Conservation (phyloP, 495 filamentous ascomycete genomes). For the Penicillium taxi region DNA sequence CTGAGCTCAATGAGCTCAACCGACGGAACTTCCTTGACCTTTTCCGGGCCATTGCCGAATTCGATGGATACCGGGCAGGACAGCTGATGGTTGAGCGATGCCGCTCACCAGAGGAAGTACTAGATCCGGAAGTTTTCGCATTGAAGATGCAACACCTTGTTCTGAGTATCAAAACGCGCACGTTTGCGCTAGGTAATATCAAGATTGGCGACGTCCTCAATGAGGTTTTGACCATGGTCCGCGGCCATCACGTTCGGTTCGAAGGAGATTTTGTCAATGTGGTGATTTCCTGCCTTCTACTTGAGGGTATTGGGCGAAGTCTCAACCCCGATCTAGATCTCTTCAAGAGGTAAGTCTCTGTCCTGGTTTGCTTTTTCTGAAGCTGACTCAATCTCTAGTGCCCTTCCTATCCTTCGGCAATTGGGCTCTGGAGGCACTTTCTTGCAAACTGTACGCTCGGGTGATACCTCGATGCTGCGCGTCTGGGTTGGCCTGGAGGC, state of each 20-base stretch:
- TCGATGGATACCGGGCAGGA: constrained; percentile 92
- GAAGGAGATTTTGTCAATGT: constrained; percentile 99
- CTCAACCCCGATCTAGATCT: constrained; percentile 84
- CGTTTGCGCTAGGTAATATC: constrained; percentile 88
- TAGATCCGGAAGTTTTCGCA: constrained; percentile 83
- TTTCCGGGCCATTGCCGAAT: constrained; percentile 92
- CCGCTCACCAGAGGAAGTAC: constrained; percentile 78
- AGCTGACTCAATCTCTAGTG: constrained; percentile 40
- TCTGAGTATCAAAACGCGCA: constrained; percentile 76
- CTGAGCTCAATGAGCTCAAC: constrained; percentile 80
- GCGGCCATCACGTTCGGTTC: constrained; percentile 84
- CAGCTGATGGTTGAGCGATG: constrained; percentile 94
- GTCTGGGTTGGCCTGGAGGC: constrained; percentile 92
- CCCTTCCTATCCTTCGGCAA: constrained; percentile 83
- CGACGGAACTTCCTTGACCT: constrained; percentile 90
- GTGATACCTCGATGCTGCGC: constrained; percentile 86
- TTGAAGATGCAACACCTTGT: constrained; percentile 96
- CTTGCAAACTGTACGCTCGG: constrained; percentile 45
- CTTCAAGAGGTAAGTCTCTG: constrained; percentile 57
- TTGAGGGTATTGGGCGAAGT: constrained; percentile 88
- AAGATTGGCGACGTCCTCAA: constrained; percentile 94
- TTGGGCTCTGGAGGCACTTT: constrained; percentile 60
- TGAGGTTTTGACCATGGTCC: constrained; percentile 86
- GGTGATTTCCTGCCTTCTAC: constrained; percentile 83
- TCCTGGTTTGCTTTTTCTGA: background rate